Conservation (phyloP, 2,329 filamentous ascomycete species). For the Diplodia scrobiculata region DNA sequence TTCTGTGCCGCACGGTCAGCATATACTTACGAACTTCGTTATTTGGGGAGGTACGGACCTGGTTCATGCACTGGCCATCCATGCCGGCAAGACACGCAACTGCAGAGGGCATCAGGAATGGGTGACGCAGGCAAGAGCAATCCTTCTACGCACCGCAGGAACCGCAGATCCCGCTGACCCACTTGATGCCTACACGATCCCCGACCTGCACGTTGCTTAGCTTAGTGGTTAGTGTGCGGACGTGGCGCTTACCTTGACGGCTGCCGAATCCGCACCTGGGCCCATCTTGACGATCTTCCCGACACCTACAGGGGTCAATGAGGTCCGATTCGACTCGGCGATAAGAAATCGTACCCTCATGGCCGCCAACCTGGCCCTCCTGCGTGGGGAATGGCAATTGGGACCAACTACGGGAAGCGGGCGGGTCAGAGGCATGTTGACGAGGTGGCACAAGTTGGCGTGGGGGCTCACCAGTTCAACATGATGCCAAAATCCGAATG, state of each 20-base stretch:
- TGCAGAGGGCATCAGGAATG: background rate
- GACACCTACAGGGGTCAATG: slow-evolving; percentile 51
- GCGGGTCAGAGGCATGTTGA: background rate
- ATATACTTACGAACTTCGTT: too few relatives aligned
- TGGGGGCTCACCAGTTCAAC: slow-evolving; percentile 41
- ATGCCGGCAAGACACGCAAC: slow-evolving; percentile 57
- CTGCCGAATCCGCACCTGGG: slow-evolving; percentile 57
- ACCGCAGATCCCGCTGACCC: slow-evolving; percentile 61
- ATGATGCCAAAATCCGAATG: slow-evolving; percentile 40
- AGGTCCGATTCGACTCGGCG: background rate
- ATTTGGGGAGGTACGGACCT: slow-evolving; percentile 31
- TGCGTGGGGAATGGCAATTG: slow-evolving; percentile 62
- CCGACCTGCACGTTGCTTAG: slow-evolving; percentile 50
- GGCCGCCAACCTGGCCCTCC: slow-evolving; percentile 66
- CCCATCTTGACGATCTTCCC: slow-evolving; percentile 67
- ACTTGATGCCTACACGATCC: slow-evolving; percentile 71
- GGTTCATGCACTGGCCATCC: slow-evolving; percentile 59
- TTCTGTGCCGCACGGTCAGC: slow-evolving; percentile 35
- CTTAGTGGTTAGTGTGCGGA: too few relatives aligned
- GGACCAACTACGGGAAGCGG: slow-evolving; percentile 47
- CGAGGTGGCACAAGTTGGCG: background rate
- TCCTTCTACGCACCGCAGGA: slow-evolving; percentile 38
- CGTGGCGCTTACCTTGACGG: slow-evolving; percentile 50
- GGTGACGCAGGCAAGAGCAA: background rate
- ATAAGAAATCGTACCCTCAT: slow-evolving; percentile 59